Evolutionary conservation across 2,329 filamentous ascomycete genomes (phyloP), one percentile per base, ranked within the genome.

Genomic region (Trichophyton simii): DNA sequence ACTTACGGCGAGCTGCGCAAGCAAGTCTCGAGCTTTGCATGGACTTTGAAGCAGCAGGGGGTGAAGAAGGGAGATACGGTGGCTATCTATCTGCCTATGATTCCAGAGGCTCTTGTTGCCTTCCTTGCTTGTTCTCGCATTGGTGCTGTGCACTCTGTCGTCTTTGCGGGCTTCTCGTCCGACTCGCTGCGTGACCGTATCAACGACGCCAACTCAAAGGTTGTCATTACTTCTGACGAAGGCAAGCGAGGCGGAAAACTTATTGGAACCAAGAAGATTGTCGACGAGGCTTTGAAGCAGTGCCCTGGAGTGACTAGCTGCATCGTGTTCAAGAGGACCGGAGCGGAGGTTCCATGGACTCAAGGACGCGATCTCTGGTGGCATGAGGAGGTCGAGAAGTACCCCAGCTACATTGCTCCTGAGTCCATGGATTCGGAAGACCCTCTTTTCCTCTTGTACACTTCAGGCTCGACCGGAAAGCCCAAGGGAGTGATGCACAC

Each of bases 401-500:
- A 90, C 84, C 94, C 94, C 65, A 82, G 85, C 69, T 97, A 97
- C 81, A 87, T 95, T 71, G 80, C 92, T 34, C 91, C 92, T 9
- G 91, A 95, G 80, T 77, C 85, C 66, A 87, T 99, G 83, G 89
- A 83, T 80, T 88, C 94, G 0, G 94, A 99, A 76, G 94, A 99
- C 72, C 94, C 94, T 62, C 83, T 99, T 7, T 99, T 97, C 84
- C 80, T 99, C 63, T 87, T 99, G 61, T 99, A 99, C 79, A 99
- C 94, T 1, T 97, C 92, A 41, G 94, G 94, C 46, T 97, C 92
- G 0, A 99, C 94, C 7, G 94, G 94, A 65, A 97, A 97, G 83
- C 94, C 94, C 67, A 99, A 99, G 84, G 94, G 94, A 76, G 88
- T 99, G 61, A 88, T 99, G 90, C 94, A 99, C 82, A 95, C 91